Base-by-base conservation (phyloP, 345 rosid genomes). In the Eucalyptus curtisii region DNA sequence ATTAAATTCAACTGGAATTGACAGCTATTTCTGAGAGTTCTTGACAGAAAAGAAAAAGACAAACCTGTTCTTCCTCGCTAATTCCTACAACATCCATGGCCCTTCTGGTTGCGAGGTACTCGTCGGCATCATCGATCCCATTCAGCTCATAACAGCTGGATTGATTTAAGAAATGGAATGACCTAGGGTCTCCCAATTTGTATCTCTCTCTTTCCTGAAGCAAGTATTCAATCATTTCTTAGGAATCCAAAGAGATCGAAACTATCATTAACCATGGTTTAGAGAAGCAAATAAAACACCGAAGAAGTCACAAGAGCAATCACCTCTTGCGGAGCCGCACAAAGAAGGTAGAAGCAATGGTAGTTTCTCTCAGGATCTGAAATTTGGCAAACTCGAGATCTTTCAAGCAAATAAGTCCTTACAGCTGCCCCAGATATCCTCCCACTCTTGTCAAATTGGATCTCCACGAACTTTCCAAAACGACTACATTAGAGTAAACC, bases 311-410 rank as follows among this genome's bases (percentile, higher is more conserved):
- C 82, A 20, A 79, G 55, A 89, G 89, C 84, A 76, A 92, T 88
- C 94, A 98, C 99, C 99, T 98, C 99, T 33, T 92, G 97, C 13
- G 99, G 99, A 86, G 99, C 99, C 45, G 99, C 96, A 94, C 99
- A 98, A 64, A 98, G 97, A 88, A 97, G 95, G 93, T 98, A 98
- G 92, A 98, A 98, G 90, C 99, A 96, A 88, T 98, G 99, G 89
- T 98, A 98, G 90, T 97, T 98, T 95, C 99, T 95, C 93, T 98
- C 99, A 90, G 99, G 99, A 90, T 95, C 93, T 88, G 98, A 96
- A 93, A 97, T 93, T 94, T 98, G 99, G 95, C 99, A 98, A 91
- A 98, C 99, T 89, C 99, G 99, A 91, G 99, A 98, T 86, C 99
- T 94, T 92, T 98, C 99, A 79, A 98, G 95, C 93, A 98, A 90